phyloP scores from a whole-genome alignment of 208 protist species.

The Naegleria lovaniensis region DNA sequence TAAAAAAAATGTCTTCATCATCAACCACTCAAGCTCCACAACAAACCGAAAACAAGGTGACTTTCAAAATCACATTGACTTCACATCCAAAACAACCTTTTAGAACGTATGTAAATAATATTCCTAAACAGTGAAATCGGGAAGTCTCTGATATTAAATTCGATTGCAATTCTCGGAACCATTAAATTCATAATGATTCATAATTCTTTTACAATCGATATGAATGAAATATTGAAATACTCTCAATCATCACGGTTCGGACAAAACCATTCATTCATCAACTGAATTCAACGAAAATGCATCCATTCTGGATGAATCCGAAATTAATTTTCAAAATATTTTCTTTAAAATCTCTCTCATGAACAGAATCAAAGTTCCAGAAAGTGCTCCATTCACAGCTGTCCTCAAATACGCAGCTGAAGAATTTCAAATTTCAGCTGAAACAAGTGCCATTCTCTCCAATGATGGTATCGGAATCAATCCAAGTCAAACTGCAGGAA shows the following conservation, averaged over 20 bases:
- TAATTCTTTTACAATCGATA: no score
- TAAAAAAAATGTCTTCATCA: neutral
- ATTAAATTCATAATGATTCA: no score
- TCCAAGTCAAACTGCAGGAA: slow-evolving; percentile 78
- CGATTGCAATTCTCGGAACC: no score
- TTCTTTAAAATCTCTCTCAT: neutral
- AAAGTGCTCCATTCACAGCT: slow-evolving; percentile 86
- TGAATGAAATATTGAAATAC: no score
- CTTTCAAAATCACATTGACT: slow-evolving; percentile 66
- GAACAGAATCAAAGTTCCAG: slow-evolving; percentile 74
- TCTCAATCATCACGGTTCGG: no score
- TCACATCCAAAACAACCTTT: slow-evolving; percentile 66
- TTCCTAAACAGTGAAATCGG: no score
- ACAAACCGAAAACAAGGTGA: slow-evolving; percentile 39
- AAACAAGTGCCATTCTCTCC: slow-evolving; percentile 25
- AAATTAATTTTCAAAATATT: neutral
- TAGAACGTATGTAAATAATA: slow-evolving; percentile 48
- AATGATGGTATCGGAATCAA: slow-evolving; percentile 88
- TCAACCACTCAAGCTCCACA: no score
- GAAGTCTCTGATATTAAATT: slow-evolving; percentile 5
- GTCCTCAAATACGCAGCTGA: slow-evolving; percentile 86
- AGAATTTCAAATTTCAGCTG: slow-evolving; percentile 67
- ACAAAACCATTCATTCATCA: no score
- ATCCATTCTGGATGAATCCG: no score
- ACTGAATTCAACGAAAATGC: no score